Conservation (phyloP, 2,329 filamentous ascomycete genomes). For the Plectosphaerella sp. region DNA sequence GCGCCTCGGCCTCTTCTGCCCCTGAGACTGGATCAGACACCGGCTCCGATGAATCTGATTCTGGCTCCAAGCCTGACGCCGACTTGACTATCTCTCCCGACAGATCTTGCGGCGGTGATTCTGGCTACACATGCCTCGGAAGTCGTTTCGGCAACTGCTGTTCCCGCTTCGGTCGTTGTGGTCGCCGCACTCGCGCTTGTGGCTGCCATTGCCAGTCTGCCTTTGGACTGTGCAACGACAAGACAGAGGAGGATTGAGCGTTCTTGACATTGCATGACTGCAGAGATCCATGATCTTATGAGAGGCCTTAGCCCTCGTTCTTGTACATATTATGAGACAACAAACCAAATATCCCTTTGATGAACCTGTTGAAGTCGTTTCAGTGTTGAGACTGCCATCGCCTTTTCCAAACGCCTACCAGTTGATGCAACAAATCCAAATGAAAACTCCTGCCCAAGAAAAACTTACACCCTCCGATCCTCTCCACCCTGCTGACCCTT, state of each 20-base stretch:
- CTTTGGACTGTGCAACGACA: conserved; percentile 26
- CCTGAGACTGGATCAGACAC: not conserved
- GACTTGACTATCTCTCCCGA: conserved; percentile 28
- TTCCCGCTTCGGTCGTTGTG: conserved; percentile 33
- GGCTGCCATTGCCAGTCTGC: conserved; percentile 27
- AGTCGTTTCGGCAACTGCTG: conserved; percentile 38
- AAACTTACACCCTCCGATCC: conserved; percentile 23
- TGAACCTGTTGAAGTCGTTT: too few species aligned
- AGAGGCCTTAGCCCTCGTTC: not conserved
- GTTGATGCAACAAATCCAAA: not conserved
- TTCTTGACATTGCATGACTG: too few species aligned
- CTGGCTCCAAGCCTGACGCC: not conserved
- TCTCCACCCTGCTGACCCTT: conserved; percentile 21
- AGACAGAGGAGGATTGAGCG: not conserved
- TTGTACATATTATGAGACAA: not conserved
- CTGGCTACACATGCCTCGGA: conserved; percentile 35
- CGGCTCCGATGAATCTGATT: not conserved
- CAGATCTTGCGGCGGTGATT: conserved; percentile 33
- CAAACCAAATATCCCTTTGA: too few species aligned
- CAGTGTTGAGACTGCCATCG: too few species aligned
- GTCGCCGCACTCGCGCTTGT: conserved; percentile 28
- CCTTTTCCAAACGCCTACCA: too few species aligned
- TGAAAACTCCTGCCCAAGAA: not conserved
- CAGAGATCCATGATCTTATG: too few species aligned
- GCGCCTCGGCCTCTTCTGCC: not conserved